A percentile compares a stretch with the other conserved stretches of the same genome.
phyloP scores from a whole-genome alignment of 2,329 filamentous ascomycete species.

The Aspergillus sp. region DNA sequence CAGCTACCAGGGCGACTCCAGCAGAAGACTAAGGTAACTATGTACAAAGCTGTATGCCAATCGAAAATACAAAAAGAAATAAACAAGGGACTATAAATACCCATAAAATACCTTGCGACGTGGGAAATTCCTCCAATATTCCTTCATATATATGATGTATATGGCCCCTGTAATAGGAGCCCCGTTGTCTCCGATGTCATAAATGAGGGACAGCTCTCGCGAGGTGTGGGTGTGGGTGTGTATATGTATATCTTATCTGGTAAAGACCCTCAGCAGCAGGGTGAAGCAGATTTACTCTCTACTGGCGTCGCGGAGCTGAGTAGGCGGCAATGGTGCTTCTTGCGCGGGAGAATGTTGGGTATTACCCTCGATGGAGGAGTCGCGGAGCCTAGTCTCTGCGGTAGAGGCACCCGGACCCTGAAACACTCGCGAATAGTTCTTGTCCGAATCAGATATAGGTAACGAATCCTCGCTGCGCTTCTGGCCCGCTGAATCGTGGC shows the following conservation, averaged over 20 bases:
- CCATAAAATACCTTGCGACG: neutral
- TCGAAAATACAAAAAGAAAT: neutral
- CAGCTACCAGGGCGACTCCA: slow-evolving; percentile 8
- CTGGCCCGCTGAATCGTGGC: neutral
- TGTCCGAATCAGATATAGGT: neutral
- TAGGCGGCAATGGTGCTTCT: neutral
- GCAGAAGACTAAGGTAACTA: neutral
- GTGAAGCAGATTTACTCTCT: neutral
- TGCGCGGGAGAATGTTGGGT: slow-evolving; percentile 6
- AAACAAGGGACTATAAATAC: too few species aligned
- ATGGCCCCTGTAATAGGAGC: neutral
- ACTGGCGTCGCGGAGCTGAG: neutral
- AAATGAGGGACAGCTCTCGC: neutral
- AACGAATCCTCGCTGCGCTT: slow-evolving; percentile 3
- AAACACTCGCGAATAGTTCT: neutral
- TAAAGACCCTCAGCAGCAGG: neutral
- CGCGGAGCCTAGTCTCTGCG: slow-evolving; percentile 7
- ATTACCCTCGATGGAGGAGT: slow-evolving; percentile 14
- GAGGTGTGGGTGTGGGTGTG: too few species aligned
- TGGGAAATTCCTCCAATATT: too few species aligned
- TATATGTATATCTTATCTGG: too few species aligned
- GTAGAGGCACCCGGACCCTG: slow-evolving; percentile 10
- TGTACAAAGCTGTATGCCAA: slow-evolving; percentile 3
- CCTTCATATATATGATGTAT: neutral
- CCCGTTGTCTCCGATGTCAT: neutral